phyloP scores from a whole-genome alignment of 495 filamentous ascomycete species.

The Xylona heveae region DNA sequence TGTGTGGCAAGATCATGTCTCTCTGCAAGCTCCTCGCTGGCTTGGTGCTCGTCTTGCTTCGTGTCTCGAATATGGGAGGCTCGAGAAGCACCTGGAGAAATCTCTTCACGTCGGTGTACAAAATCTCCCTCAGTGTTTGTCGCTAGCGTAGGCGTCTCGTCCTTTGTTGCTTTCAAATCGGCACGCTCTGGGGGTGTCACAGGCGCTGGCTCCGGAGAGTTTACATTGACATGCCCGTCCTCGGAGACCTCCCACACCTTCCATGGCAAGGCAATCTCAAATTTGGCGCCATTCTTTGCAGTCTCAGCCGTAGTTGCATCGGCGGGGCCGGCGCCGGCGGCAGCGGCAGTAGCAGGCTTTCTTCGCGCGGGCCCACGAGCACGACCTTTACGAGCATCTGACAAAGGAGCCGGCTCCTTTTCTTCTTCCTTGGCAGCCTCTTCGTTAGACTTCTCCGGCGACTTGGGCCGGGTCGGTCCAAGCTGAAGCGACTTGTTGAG shows the following conservation, averaged over 20 bases:
- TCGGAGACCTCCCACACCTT: slow-evolving; percentile 6
- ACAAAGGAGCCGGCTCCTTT: slow-evolving; percentile 54
- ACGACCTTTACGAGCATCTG: slow-evolving; percentile 72
- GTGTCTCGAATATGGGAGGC: not conserved
- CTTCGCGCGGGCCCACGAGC: slow-evolving; percentile 74
- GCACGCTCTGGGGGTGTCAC: not conserved
- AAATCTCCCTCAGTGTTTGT: slow-evolving; percentile 1
- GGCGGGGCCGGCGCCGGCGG: slow-evolving; percentile 4
- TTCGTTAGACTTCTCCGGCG: slow-evolving; percentile 42
- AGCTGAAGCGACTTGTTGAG: slow-evolving; percentile 67
- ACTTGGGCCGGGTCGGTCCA: slow-evolving; percentile 51
- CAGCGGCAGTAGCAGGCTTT: slow-evolving; percentile 30
- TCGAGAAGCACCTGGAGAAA: not conserved
- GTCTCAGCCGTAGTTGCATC: no score
- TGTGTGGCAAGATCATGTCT: not conserved
- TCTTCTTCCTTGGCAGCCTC: slow-evolving; percentile 31
- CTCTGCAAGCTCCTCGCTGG: not conserved
- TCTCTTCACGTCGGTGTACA: not conserved
- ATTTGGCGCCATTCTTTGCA: not conserved
- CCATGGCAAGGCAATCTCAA: not conserved
- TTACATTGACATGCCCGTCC: slow-evolving; percentile 3
- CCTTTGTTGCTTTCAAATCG: not conserved
- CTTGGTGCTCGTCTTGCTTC: not conserved
- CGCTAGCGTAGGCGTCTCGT: slow-evolving; percentile 1
- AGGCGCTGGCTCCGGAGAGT: not conserved